Percentiles rank a stretch among this genome's conserved stretches.
Conservation (phyloP, 2,329 filamentous ascomycete species). For the Dactylellina haptotyla region DNA sequence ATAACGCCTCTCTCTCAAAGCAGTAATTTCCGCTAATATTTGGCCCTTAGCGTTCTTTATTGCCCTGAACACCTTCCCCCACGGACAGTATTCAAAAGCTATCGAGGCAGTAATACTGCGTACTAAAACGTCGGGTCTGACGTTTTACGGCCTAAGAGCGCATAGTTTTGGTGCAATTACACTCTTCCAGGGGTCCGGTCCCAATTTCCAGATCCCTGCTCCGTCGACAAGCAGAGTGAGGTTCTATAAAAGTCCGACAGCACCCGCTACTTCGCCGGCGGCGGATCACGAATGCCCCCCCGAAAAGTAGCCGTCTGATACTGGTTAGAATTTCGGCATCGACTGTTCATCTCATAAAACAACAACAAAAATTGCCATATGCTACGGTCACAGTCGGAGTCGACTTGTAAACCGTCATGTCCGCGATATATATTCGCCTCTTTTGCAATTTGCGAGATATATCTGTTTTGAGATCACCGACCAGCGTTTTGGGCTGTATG, state of each 20-base stretch:
- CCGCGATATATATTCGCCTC: conserved; percentile 10
- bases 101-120: conserved; percentile 30
- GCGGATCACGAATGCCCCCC: conserved; percentile 13
- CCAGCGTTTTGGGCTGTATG: conserved; percentile 38
- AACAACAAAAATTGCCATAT: conserved; percentile 42
- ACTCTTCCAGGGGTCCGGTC: conserved; percentile 30
- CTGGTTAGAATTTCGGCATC: conserved; percentile 17
- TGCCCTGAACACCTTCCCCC: conserved; percentile 36
- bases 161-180: conserved; percentile 31
- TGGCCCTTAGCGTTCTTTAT: conserved; percentile 31
- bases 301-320: conserved; percentile 51
- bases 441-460: no score
- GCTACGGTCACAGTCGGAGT: conserved; percentile 35
- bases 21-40: conserved; percentile 54
- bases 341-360: conserved; percentile 42
- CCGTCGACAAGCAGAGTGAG: conserved; percentile 30
- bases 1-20: conserved; percentile 45
- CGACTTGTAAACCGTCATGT: conserved; percentile 16
- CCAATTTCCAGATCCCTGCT: conserved; percentile 43
- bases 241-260: conserved; percentile 41
- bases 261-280: conserved; percentile 30
- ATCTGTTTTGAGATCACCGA: no score
- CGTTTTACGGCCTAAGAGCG: conserved; percentile 32
- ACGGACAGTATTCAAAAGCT: conserved; percentile 9
- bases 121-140: conserved; percentile 30